A percentile compares a stretch with the other conserved stretches of the same genome.
Conservation (phyloP, 139 green algal genomes). For the Bryopsis sp. region DNA sequence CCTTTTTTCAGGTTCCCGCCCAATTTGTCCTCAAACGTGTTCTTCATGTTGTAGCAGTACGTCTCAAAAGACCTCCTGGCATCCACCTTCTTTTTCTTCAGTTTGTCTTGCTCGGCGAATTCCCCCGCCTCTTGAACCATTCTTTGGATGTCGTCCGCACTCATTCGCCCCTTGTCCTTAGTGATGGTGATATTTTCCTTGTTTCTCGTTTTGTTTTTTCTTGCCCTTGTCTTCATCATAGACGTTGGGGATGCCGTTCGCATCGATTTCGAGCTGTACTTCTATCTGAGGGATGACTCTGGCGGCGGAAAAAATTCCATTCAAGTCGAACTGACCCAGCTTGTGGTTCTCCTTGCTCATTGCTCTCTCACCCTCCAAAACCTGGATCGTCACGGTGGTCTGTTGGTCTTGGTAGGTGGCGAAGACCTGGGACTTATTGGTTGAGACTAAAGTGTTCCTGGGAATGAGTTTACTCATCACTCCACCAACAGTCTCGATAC, state of each 20-base stretch:
- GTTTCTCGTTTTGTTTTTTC: too few species aligned
- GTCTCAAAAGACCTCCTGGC: conserved; percentile 50
- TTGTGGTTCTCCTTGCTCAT: conserved; percentile 94
- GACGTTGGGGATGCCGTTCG: conserved; percentile 89
- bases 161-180: conserved; percentile 60
- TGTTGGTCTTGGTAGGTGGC: conserved; percentile 98
- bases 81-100: conserved; percentile 37
- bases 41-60: conserved; percentile 58
- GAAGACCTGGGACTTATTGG: conserved; percentile 98
- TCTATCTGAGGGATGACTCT: conserved; percentile 75
- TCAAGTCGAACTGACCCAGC: conserved; percentile 87
- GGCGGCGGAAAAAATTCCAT: conserved; percentile 77
- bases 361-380: conserved; percentile 81
- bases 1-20: conserved; percentile 70
- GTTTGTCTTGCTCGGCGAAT: conserved; percentile 36
- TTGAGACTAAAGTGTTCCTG: conserved; percentile 83
- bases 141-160: conserved; percentile 45
- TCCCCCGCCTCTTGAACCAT: conserved; percentile 39
- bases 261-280: conserved; percentile 69
- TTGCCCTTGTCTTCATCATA: conserved; percentile 74
- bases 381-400: conserved; percentile 80
- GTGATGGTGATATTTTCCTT: conserved; percentile 82
- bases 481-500: conserved; percentile 85
- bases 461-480: conserved; percentile 93
- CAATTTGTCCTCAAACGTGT: conserved; percentile 39